These are phyloP conservation scores for Solanum piurae DNA, from an alignment of 257 asterid genomes.

Conservation along the genomic window DNA sequence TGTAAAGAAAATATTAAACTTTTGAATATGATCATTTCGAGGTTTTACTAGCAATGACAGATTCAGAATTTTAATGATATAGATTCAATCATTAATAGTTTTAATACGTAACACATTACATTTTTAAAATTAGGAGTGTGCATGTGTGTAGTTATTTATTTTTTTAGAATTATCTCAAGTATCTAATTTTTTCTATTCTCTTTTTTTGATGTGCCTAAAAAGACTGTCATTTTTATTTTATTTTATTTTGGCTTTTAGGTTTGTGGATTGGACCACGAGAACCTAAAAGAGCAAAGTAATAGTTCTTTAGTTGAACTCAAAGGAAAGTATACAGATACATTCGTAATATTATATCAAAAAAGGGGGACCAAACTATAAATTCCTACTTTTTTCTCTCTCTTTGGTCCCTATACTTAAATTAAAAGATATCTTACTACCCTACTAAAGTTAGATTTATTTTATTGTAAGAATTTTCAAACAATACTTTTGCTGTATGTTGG, in stretches of 20 bases:
- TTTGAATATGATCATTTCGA: background rate
- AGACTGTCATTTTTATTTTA: background rate
- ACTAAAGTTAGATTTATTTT: background rate
- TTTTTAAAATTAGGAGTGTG: background rate
- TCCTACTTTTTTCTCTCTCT: background rate
- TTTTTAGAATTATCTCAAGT: background rate
- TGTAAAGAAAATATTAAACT: background rate
- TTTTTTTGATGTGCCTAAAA: background rate
- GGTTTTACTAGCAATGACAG: too few species aligned
- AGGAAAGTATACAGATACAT: background rate
- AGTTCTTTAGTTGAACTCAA: constrained; percentile 1
- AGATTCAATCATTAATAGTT: background rate
- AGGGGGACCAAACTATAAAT: background rate
- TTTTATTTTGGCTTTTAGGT: background rate
- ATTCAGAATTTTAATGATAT: background rate
- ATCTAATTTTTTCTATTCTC: background rate
- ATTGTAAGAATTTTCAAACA: background rate
- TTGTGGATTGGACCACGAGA: background rate
- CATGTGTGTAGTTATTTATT: background rate
- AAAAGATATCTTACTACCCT: background rate
- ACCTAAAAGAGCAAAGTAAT: background rate
- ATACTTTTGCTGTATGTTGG: background rate
- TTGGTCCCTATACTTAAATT: background rate
- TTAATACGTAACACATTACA: background rate
- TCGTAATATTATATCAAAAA: background rate